A percentile compares a stretch with the other conserved stretches of the same genome.
These are phyloP conservation scores for Flaveria brownii DNA, from an alignment of 129 eudicot species.

Conservation along the genomic window DNA sequence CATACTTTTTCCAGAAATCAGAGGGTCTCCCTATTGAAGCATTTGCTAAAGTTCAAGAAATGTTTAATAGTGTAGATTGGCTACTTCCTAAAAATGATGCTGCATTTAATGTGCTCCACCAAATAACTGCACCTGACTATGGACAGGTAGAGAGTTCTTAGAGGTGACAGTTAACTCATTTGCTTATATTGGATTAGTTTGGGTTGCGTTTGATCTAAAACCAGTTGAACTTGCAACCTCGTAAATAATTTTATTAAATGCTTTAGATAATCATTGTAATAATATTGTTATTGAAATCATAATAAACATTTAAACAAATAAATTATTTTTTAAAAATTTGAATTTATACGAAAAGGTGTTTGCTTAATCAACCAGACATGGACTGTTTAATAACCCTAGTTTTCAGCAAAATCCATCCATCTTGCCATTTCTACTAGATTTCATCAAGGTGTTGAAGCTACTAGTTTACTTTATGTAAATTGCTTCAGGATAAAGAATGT, in stretches of 20 bases:
- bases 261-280: not conserved
- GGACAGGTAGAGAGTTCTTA: conserved; percentile 34
- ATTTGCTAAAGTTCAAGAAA: conserved; percentile 60
- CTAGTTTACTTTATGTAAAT: conserved; percentile 12
- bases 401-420: not conserved
- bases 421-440: not conserved
- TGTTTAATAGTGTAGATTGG: conserved; percentile 63
- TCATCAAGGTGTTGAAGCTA: not conserved
- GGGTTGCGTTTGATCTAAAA: not conserved
- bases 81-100: conserved; percentile 42
- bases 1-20: conserved; percentile 44
- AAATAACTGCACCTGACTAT: conserved; percentile 37
- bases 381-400: not conserved
- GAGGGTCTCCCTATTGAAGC: conserved; percentile 82
- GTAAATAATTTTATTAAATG: not conserved
- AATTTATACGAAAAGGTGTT: not conserved
- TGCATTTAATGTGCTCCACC: conserved; percentile 36
- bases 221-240: not conserved
- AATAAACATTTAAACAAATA: not conserved
- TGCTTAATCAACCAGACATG: not conserved
- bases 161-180: not conserved
- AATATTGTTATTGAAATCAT: not conserved
- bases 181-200: not conserved
- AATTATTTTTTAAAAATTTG: not conserved
- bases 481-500: conserved; percentile 28